Evolutionary conservation across 306 rosid species (phyloP), one percentile per base, ranked within the genome.

Genomic region (Inga oerstediana): DNA sequence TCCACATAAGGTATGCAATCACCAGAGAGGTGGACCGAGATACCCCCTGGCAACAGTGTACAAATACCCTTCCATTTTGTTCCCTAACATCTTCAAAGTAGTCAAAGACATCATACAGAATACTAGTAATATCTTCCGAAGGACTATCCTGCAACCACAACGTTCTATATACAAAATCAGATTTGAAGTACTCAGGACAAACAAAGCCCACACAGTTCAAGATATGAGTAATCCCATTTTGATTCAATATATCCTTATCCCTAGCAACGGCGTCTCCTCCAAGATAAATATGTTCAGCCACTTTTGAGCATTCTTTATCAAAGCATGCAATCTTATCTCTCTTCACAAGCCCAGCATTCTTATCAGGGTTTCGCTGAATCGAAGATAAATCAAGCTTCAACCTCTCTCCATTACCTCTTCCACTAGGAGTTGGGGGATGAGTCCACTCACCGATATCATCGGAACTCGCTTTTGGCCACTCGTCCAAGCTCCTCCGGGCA

Each of bases 261-360:
- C 71, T 93, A 3, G 99, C 99, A 90, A 97, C 99, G n/a, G 98
- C 98, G 82, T 97, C 98, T 27, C 99, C 99, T 35, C 99, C 99
- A 83, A 97, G 97, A 84, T 94, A 97, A 24, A 97, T 87, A 82
- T 97, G 99, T 56, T 92, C 91, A 3, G 97, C 99, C 75, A 94
- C 99, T 86, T 97, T 97, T 0, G 99, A 97, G 74, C 99, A 97
- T 78, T 97, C 94, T 78, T 94, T 97, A 66, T 97, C 99, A 85
- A 97, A 97, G 88, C 91, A 94, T 7, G 99, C 98, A 91, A 97
- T 91, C 86, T 91, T 97, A 89, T 97, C 99, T 79, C 95, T 94
- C 91, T 96, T 94, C 86, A 94, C 94, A 85, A 97, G 97, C 71
- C 98, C 98, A 64, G 90, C 90, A 84, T 91, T 93, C 86, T 88